A percentile compares a stretch with the other conserved stretches of the same genome.
phyloP scores from a whole-genome alignment of 176 grass and related monocot genomes.

The Triticum monococcum region DNA sequence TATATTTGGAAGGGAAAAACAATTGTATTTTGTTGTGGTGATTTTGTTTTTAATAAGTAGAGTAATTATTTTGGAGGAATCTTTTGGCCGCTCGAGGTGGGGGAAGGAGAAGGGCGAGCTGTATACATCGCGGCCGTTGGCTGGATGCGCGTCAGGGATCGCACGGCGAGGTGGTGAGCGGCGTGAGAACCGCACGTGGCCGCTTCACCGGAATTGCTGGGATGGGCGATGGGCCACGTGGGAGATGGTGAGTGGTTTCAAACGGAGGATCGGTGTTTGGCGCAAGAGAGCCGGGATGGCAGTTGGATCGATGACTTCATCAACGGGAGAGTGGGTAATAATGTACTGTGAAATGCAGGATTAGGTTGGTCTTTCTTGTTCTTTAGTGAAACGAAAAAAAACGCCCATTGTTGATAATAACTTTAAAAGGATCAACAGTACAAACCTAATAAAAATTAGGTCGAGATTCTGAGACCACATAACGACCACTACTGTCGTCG shows the following conservation, averaged over 20 bases:
- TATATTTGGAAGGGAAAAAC: background rate
- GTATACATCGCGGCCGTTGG: background rate
- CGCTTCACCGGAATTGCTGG: background rate
- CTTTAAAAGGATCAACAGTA: too few species aligned
- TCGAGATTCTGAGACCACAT: too few species aligned
- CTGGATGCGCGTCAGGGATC: background rate
- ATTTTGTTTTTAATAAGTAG: background rate
- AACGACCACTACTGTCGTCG: too few species aligned
- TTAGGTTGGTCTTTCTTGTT: conserved; percentile 5
- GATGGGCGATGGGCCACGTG: background rate
- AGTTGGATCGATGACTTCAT: conserved; percentile 1
- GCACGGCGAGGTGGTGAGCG: background rate
- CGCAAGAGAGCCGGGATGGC: background rate
- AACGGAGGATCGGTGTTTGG: background rate
- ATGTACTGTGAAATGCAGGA: background rate
- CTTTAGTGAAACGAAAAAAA: background rate
- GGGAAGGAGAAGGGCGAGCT: background rate
- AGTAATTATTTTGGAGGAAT: background rate
- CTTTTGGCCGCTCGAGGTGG: background rate
- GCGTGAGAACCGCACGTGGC: background rate
- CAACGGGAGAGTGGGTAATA: background rate
- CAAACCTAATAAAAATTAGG: too few species aligned
- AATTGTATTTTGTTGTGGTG: background rate
- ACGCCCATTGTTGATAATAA: too few species aligned
- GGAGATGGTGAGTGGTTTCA: background rate